Evolutionary conservation across 2,329 filamentous ascomycete species (phyloP).

Genomic region (Orbilia oligospora): DNA sequence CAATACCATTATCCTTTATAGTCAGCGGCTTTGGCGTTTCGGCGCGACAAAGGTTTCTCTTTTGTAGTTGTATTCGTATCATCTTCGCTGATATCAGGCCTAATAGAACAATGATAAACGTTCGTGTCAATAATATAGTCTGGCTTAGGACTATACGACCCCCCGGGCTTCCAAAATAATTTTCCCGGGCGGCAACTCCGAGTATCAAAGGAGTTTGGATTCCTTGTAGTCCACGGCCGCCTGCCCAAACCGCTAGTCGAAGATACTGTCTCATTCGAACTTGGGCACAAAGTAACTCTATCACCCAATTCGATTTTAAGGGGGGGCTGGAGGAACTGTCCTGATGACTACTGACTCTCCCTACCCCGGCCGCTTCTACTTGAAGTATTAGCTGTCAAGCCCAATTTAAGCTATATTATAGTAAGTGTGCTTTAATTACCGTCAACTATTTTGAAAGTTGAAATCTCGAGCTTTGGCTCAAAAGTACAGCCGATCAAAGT

Average conservation of each 20-base stretch:
- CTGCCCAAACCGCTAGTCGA: constrained; percentile 4
- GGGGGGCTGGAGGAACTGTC: neutral
- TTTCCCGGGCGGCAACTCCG: neutral
- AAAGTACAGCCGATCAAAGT: constrained; percentile 2
- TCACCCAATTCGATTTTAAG: neutral
- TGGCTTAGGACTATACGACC: neutral
- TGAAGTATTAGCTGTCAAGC: neutral
- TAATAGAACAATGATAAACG: neutral
- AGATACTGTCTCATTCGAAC: constrained; percentile 14
- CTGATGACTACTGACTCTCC: neutral
- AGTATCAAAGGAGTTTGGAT: constrained; percentile 12
- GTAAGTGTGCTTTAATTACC: neutral
- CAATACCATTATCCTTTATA: too few species aligned
- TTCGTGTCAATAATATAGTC: neutral
- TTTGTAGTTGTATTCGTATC: neutral
- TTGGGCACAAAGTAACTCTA: neutral
- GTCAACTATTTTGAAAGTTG: constrained; percentile 7
- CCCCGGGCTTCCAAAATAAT: neutral
- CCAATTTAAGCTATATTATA: neutral
- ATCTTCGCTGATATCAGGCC: neutral
- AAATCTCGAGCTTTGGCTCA: constrained; percentile 4
- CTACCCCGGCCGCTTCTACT: neutral
- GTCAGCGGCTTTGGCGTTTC: neutral
- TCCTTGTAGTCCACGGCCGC: neutral
- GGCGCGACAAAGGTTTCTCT: neutral